Evolutionary conservation across 2,329 filamentous ascomycete species (phyloP).

Genomic region (Colletotrichum theobromicola): DNA sequence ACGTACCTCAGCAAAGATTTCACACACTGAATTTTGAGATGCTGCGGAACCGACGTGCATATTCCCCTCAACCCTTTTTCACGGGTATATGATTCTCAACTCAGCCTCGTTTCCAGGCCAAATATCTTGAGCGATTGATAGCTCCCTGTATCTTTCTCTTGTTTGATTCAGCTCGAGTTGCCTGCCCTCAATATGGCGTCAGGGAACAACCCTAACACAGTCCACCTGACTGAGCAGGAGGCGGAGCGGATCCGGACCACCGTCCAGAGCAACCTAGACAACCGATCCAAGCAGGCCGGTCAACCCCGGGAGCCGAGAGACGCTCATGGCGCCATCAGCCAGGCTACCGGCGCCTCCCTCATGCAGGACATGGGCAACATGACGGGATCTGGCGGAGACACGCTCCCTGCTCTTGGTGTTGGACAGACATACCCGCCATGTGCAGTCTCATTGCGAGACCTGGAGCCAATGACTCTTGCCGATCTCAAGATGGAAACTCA

Average conservation of each 20-base stretch:
- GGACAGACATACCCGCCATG: slow-evolving; percentile 32
- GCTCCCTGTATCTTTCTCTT: neutral
- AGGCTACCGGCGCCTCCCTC: slow-evolving; percentile 26
- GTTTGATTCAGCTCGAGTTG: rapidly evolving
- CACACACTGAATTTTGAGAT: neutral
- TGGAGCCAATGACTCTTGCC: slow-evolving; percentile 27
- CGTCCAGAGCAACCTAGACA: slow-evolving; percentile 24
- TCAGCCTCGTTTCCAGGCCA: neutral
- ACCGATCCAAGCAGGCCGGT: slow-evolving; percentile 26
- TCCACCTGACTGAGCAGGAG: slow-evolving; percentile 37
- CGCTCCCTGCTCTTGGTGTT: slow-evolving; percentile 31
- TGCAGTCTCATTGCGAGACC: slow-evolving; percentile 14
- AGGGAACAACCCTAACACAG: slow-evolving; percentile 25
- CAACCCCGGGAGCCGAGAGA: slow-evolving; percentile 21
- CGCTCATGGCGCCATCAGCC: slow-evolving; percentile 9
- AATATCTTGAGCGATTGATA: neutral
- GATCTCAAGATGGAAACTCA: slow-evolving; percentile 34
- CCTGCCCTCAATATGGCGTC: neutral
- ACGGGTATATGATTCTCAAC: neutral
- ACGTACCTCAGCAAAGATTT: neutral
- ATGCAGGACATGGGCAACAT: slow-evolving; percentile 36
- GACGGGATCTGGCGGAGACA: slow-evolving; percentile 23
- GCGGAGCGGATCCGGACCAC: slow-evolving; percentile 30
- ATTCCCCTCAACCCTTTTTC: neutral
- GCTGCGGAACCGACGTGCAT: neutral